Conservation (phyloP, 805 yeast genomes). For the Candida tibetensis region DNA sequence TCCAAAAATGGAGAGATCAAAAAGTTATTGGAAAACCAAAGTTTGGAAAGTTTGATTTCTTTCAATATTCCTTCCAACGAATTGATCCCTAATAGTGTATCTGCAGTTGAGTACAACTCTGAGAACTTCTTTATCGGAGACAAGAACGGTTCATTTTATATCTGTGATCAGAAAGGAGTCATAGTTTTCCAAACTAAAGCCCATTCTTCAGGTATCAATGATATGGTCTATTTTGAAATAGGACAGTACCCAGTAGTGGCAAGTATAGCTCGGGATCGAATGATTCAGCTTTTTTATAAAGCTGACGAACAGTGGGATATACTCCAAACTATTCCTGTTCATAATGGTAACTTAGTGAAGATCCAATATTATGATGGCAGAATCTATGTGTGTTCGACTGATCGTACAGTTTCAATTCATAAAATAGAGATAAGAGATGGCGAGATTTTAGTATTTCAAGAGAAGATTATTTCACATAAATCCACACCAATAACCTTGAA, state of each 20-base stretch:
- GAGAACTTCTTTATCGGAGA: constrained; percentile 44
- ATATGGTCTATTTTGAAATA: constrained; percentile 34
- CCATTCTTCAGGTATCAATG: constrained; percentile 53
- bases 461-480: constrained; percentile 50
- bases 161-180: constrained; percentile 19
- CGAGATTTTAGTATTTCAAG: constrained; percentile 25
- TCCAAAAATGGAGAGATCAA: constrained; percentile 43
- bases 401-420: constrained; percentile 59
- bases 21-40: constrained; percentile 16
- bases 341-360: constrained; percentile 50
- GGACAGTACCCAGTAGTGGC: constrained; percentile 31
- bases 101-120: constrained; percentile 35
- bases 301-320: constrained; percentile 43
- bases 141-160: constrained; percentile 42
- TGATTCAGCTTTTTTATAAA: constrained; percentile 50
- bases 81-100: constrained; percentile 39
- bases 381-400: constrained; percentile 57
- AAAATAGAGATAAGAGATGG: constrained; percentile 25
- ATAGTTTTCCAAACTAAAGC: constrained; percentile 35
- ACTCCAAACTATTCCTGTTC: constrained; percentile 57
- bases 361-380: constrained; percentile 27
- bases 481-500: constrained; percentile 48
- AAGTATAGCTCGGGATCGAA: constrained; percentile 59
- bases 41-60: constrained; percentile 9
- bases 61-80: constrained; percentile 26